phyloP scores from a whole-genome alignment of 176 grass and related monocot genomes.

The Aechmea fasciata region DNA sequence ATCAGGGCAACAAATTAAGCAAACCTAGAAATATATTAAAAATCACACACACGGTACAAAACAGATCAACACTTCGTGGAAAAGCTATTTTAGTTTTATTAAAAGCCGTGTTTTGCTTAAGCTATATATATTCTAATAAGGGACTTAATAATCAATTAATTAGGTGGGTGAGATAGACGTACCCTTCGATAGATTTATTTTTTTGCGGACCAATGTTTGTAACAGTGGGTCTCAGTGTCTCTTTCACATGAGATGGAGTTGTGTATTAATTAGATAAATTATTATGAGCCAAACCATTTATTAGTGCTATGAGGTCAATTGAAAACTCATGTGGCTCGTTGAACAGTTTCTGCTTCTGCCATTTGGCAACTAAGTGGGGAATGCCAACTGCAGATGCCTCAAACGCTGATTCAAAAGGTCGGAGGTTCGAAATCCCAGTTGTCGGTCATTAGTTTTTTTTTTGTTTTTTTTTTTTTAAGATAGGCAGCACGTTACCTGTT shows the following conservation, averaged over 20 bases:
- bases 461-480: no score
- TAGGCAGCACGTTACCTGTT: no score
- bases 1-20: no score
- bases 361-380: neutral
- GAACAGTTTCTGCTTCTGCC: neutral
- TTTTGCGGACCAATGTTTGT: neutral
- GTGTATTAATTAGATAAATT: neutral
- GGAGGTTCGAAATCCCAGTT: no score
- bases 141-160: conserved; percentile 23
- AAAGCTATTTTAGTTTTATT: neutral
- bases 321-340: neutral
- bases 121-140: no score
- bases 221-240: neutral
- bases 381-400: neutral
- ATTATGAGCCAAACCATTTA: no score
- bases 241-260: neutral
- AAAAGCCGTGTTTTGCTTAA: neutral
- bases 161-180: conserved; percentile 41
- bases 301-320: no score
- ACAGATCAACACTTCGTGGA: no score
- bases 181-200: conserved; percentile 22
- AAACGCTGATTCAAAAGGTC: no score
- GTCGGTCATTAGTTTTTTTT: no score
- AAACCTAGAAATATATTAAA: no score
- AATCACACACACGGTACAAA: no score